Conservation (phyloP, 345 rosid species). For the Populus tremula region DNA sequence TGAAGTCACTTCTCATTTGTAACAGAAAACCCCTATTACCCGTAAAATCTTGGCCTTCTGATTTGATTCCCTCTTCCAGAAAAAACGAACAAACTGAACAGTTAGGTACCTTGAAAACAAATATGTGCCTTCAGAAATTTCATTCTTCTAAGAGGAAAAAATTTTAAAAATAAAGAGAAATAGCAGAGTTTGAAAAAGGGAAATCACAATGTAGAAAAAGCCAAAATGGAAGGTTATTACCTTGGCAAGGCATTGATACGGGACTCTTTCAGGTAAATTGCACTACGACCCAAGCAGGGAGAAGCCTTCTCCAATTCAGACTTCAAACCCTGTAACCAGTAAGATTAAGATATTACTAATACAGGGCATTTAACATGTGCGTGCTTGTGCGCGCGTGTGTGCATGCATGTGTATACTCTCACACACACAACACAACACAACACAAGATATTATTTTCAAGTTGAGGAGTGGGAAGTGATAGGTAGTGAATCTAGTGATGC, state of each 20-base stretch:
- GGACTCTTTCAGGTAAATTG: slow-evolving; percentile 79
- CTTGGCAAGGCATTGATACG: slow-evolving; percentile 78
- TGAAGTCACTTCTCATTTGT: neutral
- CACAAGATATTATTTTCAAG: neutral
- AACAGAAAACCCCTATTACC: slow-evolving; percentile 39
- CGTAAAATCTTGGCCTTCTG: slow-evolving; percentile 97
- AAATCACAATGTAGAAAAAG: neutral
- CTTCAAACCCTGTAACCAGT: slow-evolving; percentile 64
- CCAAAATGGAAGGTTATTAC: slow-evolving; percentile 29
- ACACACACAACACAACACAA: neutral
- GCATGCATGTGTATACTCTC: neutral
- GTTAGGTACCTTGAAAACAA: slow-evolving; percentile 73
- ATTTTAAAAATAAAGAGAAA: slow-evolving; percentile 4
- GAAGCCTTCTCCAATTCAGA: slow-evolving; percentile 95
- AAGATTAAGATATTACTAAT: neutral
- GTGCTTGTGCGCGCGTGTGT: too few species aligned
- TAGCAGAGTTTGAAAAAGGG: neutral
- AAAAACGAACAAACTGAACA: slow-evolving; percentile 97
- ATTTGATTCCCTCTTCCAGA: slow-evolving; percentile 99
- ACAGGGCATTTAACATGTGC: neutral
- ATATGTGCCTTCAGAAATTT: neutral
- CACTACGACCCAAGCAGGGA: slow-evolving; percentile 81
- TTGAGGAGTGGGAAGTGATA: neutral
- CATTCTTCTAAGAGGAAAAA: neutral
- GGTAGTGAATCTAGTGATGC: neutral